Conservation (phyloP, 345 rosid genomes). For the Streptanthus diversifolius region DNA sequence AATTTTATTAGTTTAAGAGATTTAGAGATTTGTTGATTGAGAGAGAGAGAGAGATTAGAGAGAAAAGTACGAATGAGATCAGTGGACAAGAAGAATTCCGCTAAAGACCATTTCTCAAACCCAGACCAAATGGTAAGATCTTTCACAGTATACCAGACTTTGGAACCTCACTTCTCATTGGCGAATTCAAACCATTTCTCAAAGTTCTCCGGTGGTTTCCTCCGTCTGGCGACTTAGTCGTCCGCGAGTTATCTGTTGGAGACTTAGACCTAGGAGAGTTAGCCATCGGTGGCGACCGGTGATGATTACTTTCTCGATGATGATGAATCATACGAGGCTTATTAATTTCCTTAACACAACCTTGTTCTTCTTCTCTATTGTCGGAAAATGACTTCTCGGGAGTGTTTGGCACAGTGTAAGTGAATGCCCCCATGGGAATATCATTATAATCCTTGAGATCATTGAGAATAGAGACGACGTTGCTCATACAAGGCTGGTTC, state of each 20-base stretch:
- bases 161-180: conserved; percentile 40
- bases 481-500: conserved; percentile 64
- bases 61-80: no score
- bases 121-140: no score
- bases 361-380: conserved; percentile 15
- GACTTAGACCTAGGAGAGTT: conserved; percentile 21
- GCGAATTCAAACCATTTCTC: conserved; percentile 40
- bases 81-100: no score
- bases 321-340: conserved; percentile 39
- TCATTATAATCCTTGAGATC: conserved; percentile 60
- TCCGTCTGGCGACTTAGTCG: conserved; percentile 21
- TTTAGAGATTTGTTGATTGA: no score
- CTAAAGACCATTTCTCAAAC: no score
- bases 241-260: conserved; percentile 23
- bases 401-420: conserved; percentile 54
- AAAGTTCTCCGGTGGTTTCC: conserved; percentile 33
- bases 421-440: conserved; percentile 56
- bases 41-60: no score
- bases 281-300: conserved; percentile 25
- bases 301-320: conserved; percentile 29
- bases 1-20: no score
- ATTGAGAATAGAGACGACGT: conserved; percentile 56
- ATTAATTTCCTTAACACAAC: conserved; percentile 26
- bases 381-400: conserved; percentile 21
- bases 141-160: no score